These are phyloP conservation scores for Diplodia corticola DNA, from an alignment of 2,329 filamentous ascomycete species.

Conservation along the genomic window DNA sequence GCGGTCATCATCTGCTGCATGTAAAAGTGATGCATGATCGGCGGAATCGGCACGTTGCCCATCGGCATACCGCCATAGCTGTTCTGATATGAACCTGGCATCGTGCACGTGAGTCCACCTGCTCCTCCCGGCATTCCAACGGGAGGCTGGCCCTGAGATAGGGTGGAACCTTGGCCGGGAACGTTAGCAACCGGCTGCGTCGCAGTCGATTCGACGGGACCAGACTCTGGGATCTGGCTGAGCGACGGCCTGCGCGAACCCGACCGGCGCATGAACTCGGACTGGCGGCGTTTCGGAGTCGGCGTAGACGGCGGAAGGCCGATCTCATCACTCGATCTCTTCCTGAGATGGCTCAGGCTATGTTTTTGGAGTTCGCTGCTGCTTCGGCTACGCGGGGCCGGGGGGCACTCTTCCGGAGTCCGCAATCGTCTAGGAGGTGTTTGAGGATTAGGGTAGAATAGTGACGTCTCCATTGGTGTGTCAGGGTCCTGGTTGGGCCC, in stretches of 20 bases:
- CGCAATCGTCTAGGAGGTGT: too few species aligned
- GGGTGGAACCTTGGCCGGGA: background rate
- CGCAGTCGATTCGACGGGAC: background rate
- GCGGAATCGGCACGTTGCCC: background rate
- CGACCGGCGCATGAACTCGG: background rate
- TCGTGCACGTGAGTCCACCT: too few species aligned
- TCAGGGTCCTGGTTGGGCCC: too few species aligned
- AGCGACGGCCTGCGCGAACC: background rate
- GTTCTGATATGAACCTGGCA: too few species aligned
- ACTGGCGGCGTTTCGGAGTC: background rate
- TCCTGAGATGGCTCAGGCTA: background rate
- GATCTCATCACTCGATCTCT: background rate
- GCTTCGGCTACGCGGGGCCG: background rate
- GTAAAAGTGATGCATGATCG: background rate
- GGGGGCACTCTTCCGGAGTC: background rate
- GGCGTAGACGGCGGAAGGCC: background rate
- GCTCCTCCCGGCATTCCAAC: background rate
- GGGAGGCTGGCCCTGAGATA: background rate
- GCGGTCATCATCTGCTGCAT: background rate
- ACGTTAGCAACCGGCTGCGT: background rate
- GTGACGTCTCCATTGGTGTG: too few species aligned
- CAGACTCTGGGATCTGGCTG: background rate
- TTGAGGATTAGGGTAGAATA: too few species aligned
- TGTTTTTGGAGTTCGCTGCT: background rate
- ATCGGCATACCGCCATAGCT: background rate